phyloP scores from a whole-genome alignment of 345 rosid species.

The Reutealis trisperma region DNA sequence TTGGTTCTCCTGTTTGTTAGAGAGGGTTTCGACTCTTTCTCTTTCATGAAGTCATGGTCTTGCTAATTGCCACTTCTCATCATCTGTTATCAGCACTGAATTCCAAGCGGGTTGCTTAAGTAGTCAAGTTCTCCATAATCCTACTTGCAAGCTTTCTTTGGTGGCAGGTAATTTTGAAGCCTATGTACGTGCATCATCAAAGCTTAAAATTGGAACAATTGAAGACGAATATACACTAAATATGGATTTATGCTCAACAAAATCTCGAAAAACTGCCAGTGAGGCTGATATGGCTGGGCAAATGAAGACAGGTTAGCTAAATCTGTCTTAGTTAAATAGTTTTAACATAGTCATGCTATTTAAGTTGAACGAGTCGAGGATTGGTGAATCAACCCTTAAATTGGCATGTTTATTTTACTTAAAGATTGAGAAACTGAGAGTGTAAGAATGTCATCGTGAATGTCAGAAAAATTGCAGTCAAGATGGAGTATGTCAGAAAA shows the following conservation, averaged over 20 bases:
- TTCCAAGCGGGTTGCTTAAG: neutral
- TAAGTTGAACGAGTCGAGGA: neutral
- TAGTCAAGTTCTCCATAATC: neutral
- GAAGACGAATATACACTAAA: slow-evolving; percentile 61
- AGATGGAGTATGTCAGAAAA: no score
- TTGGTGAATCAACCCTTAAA: neutral
- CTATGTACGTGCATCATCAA: slow-evolving; percentile 63
- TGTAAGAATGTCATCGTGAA: neutral
- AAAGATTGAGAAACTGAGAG: neutral
- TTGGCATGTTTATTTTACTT: neutral
- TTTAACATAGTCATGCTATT: neutral
- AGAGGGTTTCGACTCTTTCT: neutral
- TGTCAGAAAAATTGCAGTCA: no score
- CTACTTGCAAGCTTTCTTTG: slow-evolving; percentile 18
- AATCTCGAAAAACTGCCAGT: slow-evolving; percentile 40
- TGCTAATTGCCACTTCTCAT: neutral
- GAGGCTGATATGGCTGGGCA: slow-evolving; percentile 62
- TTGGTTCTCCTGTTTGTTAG: no score
- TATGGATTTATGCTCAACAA: slow-evolving; percentile 32
- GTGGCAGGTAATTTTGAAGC: slow-evolving; percentile 77
- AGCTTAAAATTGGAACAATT: slow-evolving; percentile 72
- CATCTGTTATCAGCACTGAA: neutral
- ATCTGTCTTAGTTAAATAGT: slow-evolving; percentile 2
- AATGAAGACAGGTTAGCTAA: slow-evolving; percentile 72
- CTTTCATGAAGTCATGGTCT: neutral